Conservation (phyloP, 257 asterid species). For the Ligustrum vulgare region DNA sequence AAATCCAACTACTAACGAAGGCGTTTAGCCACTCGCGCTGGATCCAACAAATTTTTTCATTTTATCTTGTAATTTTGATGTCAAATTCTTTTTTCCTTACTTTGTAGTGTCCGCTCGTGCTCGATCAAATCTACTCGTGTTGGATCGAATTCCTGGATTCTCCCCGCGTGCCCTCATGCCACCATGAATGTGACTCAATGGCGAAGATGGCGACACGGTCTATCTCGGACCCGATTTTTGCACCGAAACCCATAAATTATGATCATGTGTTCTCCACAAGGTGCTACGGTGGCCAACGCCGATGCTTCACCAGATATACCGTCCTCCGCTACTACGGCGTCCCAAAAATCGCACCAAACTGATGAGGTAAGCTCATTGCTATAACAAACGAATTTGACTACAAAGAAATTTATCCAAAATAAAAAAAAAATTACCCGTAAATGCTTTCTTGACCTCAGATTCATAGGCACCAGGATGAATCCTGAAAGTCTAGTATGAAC, state of each 20-base stretch:
- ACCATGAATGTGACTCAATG: constrained; percentile 62
- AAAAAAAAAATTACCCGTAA: constrained; percentile 5
- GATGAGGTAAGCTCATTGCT: constrained; percentile 91
- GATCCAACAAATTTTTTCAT: no score
- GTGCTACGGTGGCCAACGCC: constrained; percentile 51
- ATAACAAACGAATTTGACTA: constrained; percentile 22
- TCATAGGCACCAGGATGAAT: constrained; percentile 73
- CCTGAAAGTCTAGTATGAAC: constrained; percentile 76
- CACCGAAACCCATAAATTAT: constrained; percentile 55
- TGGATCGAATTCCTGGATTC: no score
- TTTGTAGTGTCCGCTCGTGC: no score
- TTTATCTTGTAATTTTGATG: no score
- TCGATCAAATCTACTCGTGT: no score
- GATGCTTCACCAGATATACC: constrained; percentile 40
- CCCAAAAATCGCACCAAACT: constrained; percentile 73
- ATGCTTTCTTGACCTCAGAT: constrained; percentile 85
- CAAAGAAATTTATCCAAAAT: no score
- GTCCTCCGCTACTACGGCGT: constrained; percentile 44
- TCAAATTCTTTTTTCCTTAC: no score
- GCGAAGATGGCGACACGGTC: constrained; percentile 86
- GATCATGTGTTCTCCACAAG: constrained; percentile 54
- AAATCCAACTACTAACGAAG: no score
- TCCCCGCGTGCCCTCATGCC: constrained; percentile 52
- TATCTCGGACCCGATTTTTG: constrained; percentile 32
- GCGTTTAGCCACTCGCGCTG: no score